Percentiles rank a stretch among this genome's conserved stretches.
These are phyloP conservation scores for Pterula multifida DNA, from an alignment of 1,284 basidiomycete species.

Conservation along the genomic window DNA sequence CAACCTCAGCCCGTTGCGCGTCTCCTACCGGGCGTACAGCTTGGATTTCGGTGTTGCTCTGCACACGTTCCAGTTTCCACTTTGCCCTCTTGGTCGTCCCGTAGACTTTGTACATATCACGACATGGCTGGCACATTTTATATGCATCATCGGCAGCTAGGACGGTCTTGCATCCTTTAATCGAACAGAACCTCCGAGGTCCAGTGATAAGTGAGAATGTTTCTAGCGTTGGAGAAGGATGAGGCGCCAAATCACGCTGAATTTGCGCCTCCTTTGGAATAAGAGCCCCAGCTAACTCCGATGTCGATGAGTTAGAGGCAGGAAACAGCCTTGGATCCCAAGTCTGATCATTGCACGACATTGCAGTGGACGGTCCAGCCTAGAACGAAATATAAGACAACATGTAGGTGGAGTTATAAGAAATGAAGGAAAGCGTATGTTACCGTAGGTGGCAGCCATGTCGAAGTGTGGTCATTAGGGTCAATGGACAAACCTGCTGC, in stretches of 20 bases:
- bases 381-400: not conserved
- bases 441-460: not conserved
- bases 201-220: not conserved
- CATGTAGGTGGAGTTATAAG: no score
- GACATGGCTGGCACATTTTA: slow-evolving; percentile 45
- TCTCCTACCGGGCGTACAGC: slow-evolving; percentile 27
- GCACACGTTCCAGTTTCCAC: slow-evolving; percentile 34
- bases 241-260: not conserved
- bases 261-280: slow-evolving; percentile 7
- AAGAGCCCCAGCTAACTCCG: slow-evolving; percentile 29
- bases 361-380: not conserved
- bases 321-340: slow-evolving; percentile 24
- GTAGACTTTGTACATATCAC: slow-evolving; percentile 36
- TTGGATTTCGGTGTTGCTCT: slow-evolving; percentile 29
- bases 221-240: not conserved
- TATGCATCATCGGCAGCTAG: slow-evolving; percentile 28
- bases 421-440: not conserved
- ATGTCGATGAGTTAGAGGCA: slow-evolving; percentile 16
- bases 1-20: slow-evolving; percentile 21
- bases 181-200: slow-evolving; percentile 31
- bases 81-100: slow-evolving; percentile 43
- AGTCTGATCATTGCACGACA: not conserved
- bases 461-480: slow-evolving; percentile 4
- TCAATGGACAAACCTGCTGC: slow-evolving; percentile 18
- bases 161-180: slow-evolving; percentile 39